phyloP scores from a whole-genome alignment of 768 basidiomycete genomes.

The Tremella yokohamensis region DNA sequence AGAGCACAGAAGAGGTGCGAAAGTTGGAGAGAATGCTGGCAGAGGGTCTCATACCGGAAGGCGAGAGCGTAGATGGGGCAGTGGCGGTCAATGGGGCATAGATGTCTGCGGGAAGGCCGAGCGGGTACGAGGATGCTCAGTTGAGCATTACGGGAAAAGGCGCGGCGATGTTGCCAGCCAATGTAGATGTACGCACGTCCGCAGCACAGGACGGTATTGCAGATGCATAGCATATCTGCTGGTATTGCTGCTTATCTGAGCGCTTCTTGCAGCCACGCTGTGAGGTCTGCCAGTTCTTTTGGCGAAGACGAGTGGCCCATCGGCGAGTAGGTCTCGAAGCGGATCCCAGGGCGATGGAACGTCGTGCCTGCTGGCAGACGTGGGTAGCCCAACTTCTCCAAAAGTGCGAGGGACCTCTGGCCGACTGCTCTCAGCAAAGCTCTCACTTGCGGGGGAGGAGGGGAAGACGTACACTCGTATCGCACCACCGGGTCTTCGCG shows the following conservation, averaged over 20 bases:
- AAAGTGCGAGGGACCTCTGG: conserved; percentile 58
- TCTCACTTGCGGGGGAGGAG: not conserved
- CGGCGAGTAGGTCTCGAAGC: conserved; percentile 65
- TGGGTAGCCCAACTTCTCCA: conserved; percentile 59
- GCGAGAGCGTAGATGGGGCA: conserved; percentile 29
- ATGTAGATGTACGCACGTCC: no score
- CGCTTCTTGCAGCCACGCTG: conserved; percentile 63
- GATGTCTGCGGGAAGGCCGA: not conserved
- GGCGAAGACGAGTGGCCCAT: conserved; percentile 65
- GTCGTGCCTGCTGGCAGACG: conserved; percentile 26
- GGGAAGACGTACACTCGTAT: conserved; percentile 51
- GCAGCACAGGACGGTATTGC: no score
- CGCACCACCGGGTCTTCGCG: conserved; percentile 69
- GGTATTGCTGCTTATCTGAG: conserved; percentile 17
- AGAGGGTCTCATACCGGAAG: conserved; percentile 50
- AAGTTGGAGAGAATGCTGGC: conserved; percentile 51
- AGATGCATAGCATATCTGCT: no score
- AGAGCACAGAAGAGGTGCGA: conserved; percentile 48
- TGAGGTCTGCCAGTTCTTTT: conserved; percentile 68
- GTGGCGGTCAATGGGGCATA: not conserved
- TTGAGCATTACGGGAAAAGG: no score
- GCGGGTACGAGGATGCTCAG: not conserved
- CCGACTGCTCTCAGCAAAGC: conserved; percentile 51
- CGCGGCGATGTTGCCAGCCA: no score
- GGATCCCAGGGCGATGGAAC: conserved; percentile 57